Evolutionary conservation across 2,329 filamentous ascomycete genomes (phyloP), one percentile per base, ranked within the genome.

Genomic region (Aspergillus pseudonomiae): DNA sequence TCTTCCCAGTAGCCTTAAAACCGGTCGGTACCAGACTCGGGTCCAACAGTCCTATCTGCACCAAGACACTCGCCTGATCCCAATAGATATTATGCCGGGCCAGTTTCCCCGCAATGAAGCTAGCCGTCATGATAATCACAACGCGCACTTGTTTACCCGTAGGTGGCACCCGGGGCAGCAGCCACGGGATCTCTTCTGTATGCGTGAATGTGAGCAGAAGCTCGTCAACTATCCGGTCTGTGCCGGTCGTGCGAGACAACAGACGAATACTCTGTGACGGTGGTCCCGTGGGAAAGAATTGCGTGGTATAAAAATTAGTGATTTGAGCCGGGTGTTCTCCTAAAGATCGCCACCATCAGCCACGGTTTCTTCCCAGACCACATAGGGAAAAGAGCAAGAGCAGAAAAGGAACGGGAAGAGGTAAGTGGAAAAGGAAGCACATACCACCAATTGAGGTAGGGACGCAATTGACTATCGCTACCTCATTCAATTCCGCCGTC

Each of bases 41-140:
- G 77, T 88, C 85, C 64, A 89, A 64, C 65, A 88, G 67, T 0
- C 86, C 86, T 4, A 86, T 78, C 71, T 89, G 86, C 59, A 87
- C 82, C 60, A 89, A 73, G 36, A 89, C 86, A 63, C 79, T 84
- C 9, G 86, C 86, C 70, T 89, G 86, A 68, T 89, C 86, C 86
- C 86, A 89, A 67, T 88, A 88, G 6, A 88, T 71, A 61, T 85
- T 81, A 69, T 88, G 85, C 56, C 82, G 82, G 81, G 68, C 68
- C 24, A 76, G 70, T 26, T 70, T 71, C 6, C 74, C 70, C 2
- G 70, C 75, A 43, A 67, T 66, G 54, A 77, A 76, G 46, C 66
- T 71, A 3, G 85, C 85, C 12, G 86, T 81, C 53, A 79, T 81
- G 3, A 88, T 81, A 4, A 88, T 72, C 0, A 82, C 79, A 6